These are phyloP conservation scores for Endocalyx cinctus DNA, from an alignment of 2,329 filamentous ascomycete species.

Conservation along the genomic window DNA sequence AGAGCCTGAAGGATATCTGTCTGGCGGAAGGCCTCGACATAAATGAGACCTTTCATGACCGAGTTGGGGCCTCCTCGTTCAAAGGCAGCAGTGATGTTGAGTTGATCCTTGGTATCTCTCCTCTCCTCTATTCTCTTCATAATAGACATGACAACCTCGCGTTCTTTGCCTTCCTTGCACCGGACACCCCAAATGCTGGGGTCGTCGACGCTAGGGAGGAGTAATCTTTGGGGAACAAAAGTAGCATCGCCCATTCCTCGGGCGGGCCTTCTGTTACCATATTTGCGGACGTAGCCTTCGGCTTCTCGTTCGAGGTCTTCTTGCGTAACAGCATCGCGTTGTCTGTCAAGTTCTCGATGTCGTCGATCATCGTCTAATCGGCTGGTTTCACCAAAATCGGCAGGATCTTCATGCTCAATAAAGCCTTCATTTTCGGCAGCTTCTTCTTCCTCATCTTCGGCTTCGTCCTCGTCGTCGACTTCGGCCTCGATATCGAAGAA, in stretches of 20 bases:
- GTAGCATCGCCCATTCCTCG: slow-evolving; percentile 64
- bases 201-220: slow-evolving; percentile 90
- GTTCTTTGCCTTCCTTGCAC: slow-evolving; percentile 93
- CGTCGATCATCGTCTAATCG: slow-evolving; percentile 84
- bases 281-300: slow-evolving; percentile 78
- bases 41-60: slow-evolving; percentile 89
- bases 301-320: slow-evolving; percentile 94
- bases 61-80: slow-evolving; percentile 75
- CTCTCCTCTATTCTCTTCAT: slow-evolving; percentile 86
- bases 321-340: slow-evolving; percentile 79
- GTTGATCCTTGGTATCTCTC: slow-evolving; percentile 69
- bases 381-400: slow-evolving; percentile 77
- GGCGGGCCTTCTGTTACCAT: slow-evolving; percentile 70
- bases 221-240: slow-evolving; percentile 76
- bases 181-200: slow-evolving; percentile 93
- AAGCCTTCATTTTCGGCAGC: slow-evolving; percentile 78
- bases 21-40: slow-evolving; percentile 85
- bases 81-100: slow-evolving; percentile 85
- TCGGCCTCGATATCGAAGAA: slow-evolving; percentile 99
- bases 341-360: slow-evolving; percentile 90
- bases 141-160: slow-evolving; percentile 81
- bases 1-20: slow-evolving; percentile 80
- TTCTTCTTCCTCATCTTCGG: slow-evolving; percentile 85
- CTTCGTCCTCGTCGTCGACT: slow-evolving; percentile 90
- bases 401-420: slow-evolving; percentile 84